These are phyloP conservation scores for Coemansia sp. DNA, from an alignment of 371 early-diverging fungal genomes.

Conservation along the genomic window DNA sequence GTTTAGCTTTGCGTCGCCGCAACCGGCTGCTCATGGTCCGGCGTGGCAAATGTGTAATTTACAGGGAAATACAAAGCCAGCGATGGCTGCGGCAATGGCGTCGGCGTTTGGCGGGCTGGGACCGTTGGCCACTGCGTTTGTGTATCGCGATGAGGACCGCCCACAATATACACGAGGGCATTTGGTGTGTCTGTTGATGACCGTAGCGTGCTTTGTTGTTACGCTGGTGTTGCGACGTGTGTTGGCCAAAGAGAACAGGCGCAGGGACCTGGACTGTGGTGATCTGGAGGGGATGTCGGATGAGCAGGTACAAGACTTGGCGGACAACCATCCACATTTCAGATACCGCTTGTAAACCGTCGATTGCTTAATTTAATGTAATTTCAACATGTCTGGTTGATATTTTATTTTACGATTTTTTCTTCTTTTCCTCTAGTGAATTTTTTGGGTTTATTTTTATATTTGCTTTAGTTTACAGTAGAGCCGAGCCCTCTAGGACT, in stretches of 20 bases:
- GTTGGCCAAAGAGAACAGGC: slow-evolving; percentile 31
- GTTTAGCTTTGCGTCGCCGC: slow-evolving; percentile 51
- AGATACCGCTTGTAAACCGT: slow-evolving; percentile 33
- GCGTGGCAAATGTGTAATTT: slow-evolving; percentile 48
- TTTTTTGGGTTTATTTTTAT: background rate
- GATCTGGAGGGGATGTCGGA: slow-evolving; percentile 21
- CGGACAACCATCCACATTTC: slow-evolving; percentile 50
- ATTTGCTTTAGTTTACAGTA: background rate
- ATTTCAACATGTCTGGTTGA: background rate
- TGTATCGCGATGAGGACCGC: slow-evolving; percentile 39
- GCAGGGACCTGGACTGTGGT: slow-evolving; percentile 14
- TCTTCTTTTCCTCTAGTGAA: background rate
- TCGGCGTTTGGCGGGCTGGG: slow-evolving; percentile 48
- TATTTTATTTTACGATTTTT: background rate
- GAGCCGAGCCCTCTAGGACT: background rate
- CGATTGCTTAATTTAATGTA: background rate
- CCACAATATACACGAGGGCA: slow-evolving; percentile 38
- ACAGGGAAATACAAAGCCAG: slow-evolving; percentile 47
- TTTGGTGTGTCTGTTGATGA: slow-evolving; percentile 40
- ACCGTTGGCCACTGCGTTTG: slow-evolving; percentile 44
- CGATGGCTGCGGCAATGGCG: slow-evolving; percentile 46
- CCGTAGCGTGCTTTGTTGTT: slow-evolving; percentile 17
- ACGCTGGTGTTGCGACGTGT: slow-evolving; percentile 17
- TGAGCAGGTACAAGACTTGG: slow-evolving; percentile 38
- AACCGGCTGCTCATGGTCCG: slow-evolving; percentile 48